A percentile compares a stretch with the other conserved stretches of the same genome.
phyloP scores from a whole-genome alignment of 768 basidiomycete genomes.

The Tylopilus intermedius region DNA sequence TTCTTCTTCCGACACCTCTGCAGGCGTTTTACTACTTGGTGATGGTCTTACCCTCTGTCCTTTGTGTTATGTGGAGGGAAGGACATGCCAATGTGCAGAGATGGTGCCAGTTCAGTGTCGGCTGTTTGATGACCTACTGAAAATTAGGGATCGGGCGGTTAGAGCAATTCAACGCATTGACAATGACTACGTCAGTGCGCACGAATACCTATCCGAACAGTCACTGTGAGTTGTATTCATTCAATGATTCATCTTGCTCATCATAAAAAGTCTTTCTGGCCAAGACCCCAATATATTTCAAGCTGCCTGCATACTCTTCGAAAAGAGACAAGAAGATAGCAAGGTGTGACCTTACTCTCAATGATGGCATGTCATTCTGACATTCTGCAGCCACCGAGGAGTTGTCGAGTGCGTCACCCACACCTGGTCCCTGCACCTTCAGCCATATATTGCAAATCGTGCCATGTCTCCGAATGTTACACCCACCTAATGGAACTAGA shows the following conservation, averaged over 20 bases:
- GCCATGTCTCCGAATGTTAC: conserved; percentile 36
- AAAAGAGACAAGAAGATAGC: conserved; percentile 14
- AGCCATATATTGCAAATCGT: conserved; percentile 34
- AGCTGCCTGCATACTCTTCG: conserved; percentile 27
- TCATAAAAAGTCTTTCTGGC: conserved; percentile 20
- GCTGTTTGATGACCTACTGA: conserved; percentile 43
- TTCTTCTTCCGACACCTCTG: conserved; percentile 9
- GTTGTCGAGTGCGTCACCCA: conserved; percentile 18
- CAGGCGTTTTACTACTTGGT: conserved; percentile 26
- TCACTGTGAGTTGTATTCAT: conserved; percentile 19
- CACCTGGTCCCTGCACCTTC: conserved; percentile 16
- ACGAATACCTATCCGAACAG: conserved; percentile 14
- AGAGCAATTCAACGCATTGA: conserved; percentile 22
- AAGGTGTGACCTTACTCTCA: conserved; percentile 9
- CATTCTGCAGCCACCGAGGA: conserved; percentile 11
- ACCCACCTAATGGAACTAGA: conserved; percentile 32
- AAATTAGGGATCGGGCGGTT: conserved; percentile 38
- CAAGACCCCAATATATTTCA: conserved; percentile 28
- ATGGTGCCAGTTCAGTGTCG: conserved; percentile 63
- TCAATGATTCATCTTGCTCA: conserved; percentile 7
- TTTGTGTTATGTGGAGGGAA: conserved; percentile 72
- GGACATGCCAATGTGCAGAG: conserved; percentile 56
- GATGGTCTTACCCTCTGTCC: conserved; percentile 57
- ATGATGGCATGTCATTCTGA: not conserved
- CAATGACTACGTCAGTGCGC: conserved; percentile 3